Evolutionary conservation across 352 stramenopile species (phyloP), one percentile per base, ranked within the genome.

Genomic region (Pythium folliculosum): DNA sequence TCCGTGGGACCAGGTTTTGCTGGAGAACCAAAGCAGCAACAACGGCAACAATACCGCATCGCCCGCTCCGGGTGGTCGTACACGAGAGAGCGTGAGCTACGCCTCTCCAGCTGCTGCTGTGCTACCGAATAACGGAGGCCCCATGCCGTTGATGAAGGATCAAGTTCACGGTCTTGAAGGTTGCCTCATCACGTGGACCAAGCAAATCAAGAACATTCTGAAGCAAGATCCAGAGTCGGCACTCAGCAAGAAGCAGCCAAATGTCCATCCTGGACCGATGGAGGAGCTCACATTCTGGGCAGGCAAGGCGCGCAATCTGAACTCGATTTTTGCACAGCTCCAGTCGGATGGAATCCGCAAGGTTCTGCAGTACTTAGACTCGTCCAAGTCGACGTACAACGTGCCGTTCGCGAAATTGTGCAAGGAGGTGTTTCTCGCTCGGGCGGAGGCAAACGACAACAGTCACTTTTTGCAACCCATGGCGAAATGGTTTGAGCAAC

Each of bases 171-270:
- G 82, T 1, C 78, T 98, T 3, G 93, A 98, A 71, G 84, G 86
- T 3, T 92, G 84, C 23, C 68, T 98, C 0, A 98, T 98, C 61
- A 97, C 88, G 1, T 98, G 93, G 93, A 98, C 92, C 1, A 97
- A 97, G 64, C 93, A 98, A 76, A 97, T 98, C 69, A 97, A 97
- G 63, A 92, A 92, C 67, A 95, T 98, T 19, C 60, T 98, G 1
- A 96, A 94, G 45, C 80, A 95, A 65, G 91, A 97, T 59, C 86
- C 92, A 1, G 92, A 98, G 63, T 73, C 78, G 37, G 58, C 84
- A 1, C 69, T 97, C 17, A 88, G 74, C 66, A 82, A 86, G 40
- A 82, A 75, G 7, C 67, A 78, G 13, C 75, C 80, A 5, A 63
- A 77, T n/a, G 50, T 50, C 13, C 84, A 96, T 55, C 80, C 87